These are phyloP conservation scores for Trichoderma oligosporum DNA, from an alignment of 2,329 filamentous ascomycete genomes.

Conservation along the genomic window DNA sequence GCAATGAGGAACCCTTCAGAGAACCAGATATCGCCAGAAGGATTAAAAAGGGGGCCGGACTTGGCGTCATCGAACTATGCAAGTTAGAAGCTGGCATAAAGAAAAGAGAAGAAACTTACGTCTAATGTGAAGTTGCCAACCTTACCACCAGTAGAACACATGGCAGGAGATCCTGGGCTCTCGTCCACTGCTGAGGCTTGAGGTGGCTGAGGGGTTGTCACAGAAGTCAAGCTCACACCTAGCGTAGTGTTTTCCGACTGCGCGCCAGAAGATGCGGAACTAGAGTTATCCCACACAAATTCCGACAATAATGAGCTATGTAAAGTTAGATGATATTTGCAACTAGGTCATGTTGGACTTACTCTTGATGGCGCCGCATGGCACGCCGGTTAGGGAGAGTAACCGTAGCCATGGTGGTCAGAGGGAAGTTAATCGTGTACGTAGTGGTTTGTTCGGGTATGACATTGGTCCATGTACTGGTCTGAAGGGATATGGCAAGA, in stretches of 20 bases:
- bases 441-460: slow-evolving; percentile 39
- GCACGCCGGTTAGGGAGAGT: slow-evolving; percentile 28
- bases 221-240: slow-evolving; percentile 23
- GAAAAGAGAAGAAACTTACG: slow-evolving; percentile 29
- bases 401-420: slow-evolving; percentile 38
- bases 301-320: slow-evolving; percentile 22
- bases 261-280: slow-evolving; percentile 19
- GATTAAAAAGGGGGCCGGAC: slow-evolving; percentile 40
- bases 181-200: slow-evolving; percentile 16
- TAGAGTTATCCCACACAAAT: slow-evolving; percentile 33
- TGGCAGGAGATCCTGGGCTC: slow-evolving; percentile 21
- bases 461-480: slow-evolving; percentile 40
- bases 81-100: slow-evolving; percentile 20
- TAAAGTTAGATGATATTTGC: slow-evolving; percentile 15
- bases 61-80: slow-evolving; percentile 37
- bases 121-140: slow-evolving; percentile 39
- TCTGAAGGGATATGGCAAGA: slow-evolving; percentile 28
- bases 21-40: slow-evolving; percentile 40
- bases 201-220: slow-evolving; percentile 13
- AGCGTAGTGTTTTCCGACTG: slow-evolving; percentile 25
- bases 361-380: slow-evolving; percentile 32
- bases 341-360: slow-evolving; percentile 15
- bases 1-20: slow-evolving; percentile 40
- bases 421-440: slow-evolving; percentile 38
- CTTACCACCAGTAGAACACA: slow-evolving; percentile 31